Base-by-base conservation (phyloP, 352 stramenopile genomes). In the Globisporangium camurandrum region DNA sequence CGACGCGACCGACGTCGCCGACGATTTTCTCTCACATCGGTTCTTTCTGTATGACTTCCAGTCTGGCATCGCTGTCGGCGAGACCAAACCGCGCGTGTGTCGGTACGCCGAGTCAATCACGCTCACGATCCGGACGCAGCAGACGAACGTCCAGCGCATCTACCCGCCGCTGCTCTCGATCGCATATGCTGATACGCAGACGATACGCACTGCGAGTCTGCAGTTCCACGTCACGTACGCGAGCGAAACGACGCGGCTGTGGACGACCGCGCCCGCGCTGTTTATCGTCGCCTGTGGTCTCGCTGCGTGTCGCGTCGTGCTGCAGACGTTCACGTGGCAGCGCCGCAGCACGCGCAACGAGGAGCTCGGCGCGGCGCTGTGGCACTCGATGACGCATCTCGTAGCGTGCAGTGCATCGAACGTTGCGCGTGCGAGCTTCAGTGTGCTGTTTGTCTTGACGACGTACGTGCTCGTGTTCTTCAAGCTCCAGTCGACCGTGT, bases 381-480 rank as follows among this genome's bases (percentile, higher is more conserved):
- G 56, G 47, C 55, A 75, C 37, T 72, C 78, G 17, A 51, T 87
- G 33, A 61, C 57, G 10, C 62, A 67, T 33, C 27, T 88, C 36
- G 28, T 66, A 30, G 68, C 52, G 6, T 77, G 61, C 23, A 34
- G 61, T n/a, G 52, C 69, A 22, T 69, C 64, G 11, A 78, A 70
- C 46, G 59, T 69, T 42, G 78, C 71, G 8, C 57, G 56, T 27
- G 64, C 65, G 31, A 66, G 51, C 26, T 84, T 84, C 41, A 12
- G 40, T 8, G 75, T 96, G 36, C 62, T 93, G 20, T 83, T 96
- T 30, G 41, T 82, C 8, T 59, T 97, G 36, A 87, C 68, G 42
- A 57, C 56, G 37, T 98, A 98, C 64, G 93, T 86, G 42, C 83
- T 98, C 38, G 47, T 97, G n/a, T 96, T 98, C 58, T 97, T 97